These are phyloP conservation scores for Pueraria montana DNA, from an alignment of 306 rosid genomes.

Conservation along the genomic window DNA sequence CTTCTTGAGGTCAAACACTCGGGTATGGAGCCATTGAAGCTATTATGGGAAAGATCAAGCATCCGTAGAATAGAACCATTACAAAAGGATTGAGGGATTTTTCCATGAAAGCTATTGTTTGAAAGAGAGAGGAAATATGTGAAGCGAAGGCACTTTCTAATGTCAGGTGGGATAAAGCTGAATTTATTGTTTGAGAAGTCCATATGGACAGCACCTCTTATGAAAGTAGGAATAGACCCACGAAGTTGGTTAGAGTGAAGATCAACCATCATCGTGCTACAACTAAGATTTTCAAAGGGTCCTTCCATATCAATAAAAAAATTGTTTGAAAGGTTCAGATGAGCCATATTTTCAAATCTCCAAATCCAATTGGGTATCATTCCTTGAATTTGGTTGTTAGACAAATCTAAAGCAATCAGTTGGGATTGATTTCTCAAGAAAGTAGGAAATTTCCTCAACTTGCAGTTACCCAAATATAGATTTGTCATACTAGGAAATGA, in stretches of 20 bases:
- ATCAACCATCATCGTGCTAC: neutral
- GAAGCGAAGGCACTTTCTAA: neutral
- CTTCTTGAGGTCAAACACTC: conserved; percentile 33
- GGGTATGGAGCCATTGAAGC: conserved; percentile 34
- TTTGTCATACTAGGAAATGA: neutral
- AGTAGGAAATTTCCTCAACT: conserved; percentile 30
- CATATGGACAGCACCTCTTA: neutral
- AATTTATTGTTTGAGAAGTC: conserved; percentile 56
- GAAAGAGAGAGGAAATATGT: conserved; percentile 33
- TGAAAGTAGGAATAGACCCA: conserved; percentile 34
- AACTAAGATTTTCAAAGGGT: neutral
- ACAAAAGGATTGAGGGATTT: conserved; percentile 46
- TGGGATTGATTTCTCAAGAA: conserved; percentile 52
- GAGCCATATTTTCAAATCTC: neutral
- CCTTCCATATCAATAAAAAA: conserved; percentile 31
- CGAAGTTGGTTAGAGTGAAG: conserved; percentile 51
- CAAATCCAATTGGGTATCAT: conserved; percentile 64
- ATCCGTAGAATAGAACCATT: neutral
- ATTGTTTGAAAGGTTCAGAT: conserved; percentile 62
- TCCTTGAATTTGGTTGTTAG: conserved; percentile 54
- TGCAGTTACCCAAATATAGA: conserved; percentile 49
- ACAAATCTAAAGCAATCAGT: conserved; percentile 31
- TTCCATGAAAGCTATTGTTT: conserved; percentile 21
- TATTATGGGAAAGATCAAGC: conserved; percentile 55
- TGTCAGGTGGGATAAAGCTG: conserved; percentile 34